phyloP scores from a whole-genome alignment of 352 stramenopile species.

The Pythium insidiosum region DNA sequence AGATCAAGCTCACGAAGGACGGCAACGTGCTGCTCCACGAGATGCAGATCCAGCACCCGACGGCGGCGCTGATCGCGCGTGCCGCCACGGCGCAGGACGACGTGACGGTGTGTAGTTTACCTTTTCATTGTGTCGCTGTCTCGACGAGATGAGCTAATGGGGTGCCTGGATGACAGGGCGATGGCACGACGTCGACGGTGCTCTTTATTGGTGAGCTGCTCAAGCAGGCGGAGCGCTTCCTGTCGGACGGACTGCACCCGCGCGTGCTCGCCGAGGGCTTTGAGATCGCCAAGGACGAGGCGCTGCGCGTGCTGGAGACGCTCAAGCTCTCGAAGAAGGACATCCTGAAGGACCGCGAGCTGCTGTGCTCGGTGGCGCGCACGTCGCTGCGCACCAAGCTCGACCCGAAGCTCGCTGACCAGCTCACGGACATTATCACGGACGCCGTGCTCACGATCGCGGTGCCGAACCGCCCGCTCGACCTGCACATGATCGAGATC shows the following conservation, averaged over 20 bases:
- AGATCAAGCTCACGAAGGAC: conserved; percentile 99
- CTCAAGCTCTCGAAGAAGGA: conserved; percentile 83
- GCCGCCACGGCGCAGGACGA: conserved; percentile 97
- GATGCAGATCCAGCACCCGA: conserved; percentile 99
- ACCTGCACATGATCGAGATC: conserved; percentile 99
- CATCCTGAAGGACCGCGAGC: conserved; percentile 91
- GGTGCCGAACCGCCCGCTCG: conserved; percentile 78
- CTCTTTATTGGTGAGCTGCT: conserved; percentile 98
- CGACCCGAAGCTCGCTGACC: conserved; percentile 89
- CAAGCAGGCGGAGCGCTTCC: conserved; percentile 96
- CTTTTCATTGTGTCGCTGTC: neutral
- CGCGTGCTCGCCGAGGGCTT: conserved; percentile 97
- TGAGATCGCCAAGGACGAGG: conserved; percentile 94
- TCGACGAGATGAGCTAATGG: too few relatives aligned
- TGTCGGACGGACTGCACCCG: conserved; percentile 95
- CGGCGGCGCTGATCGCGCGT: conserved; percentile 96
- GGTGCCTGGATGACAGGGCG: too few relatives aligned
- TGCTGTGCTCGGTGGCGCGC: conserved; percentile 90
- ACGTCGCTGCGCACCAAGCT: conserved; percentile 98
- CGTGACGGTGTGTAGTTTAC: conserved; percentile 44
- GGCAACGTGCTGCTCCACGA: conserved; percentile 98
- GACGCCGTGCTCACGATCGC: conserved; percentile 95
- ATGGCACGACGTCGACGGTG: conserved; percentile 98
- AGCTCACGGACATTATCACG: conserved; percentile 95
- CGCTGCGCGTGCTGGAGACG: conserved; percentile 91